Percentiles rank a stretch among this genome's conserved stretches.
Conservation (phyloP, 2,329 filamentous ascomycete species). For the Periconia digitata region DNA sequence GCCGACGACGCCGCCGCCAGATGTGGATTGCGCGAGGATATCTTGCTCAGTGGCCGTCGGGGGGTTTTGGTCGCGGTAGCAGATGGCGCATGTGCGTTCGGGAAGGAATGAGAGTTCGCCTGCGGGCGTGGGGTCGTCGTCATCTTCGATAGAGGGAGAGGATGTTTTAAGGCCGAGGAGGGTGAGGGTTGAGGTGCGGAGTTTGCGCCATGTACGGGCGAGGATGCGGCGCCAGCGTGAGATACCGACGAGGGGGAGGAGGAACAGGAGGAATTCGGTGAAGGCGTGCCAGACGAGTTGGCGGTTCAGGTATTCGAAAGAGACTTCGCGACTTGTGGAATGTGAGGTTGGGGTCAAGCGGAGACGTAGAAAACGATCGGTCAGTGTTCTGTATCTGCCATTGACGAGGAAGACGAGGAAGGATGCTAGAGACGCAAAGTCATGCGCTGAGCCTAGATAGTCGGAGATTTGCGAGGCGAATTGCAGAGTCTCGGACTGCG, state of each 20-base stretch:
- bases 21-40: conserved; percentile 62
- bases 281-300: conserved; percentile 99
- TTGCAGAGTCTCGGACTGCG: conserved; percentile 54
- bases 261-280: conserved; percentile 95
- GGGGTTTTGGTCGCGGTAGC: conserved; percentile 90
- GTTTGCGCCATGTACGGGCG: conserved; percentile 80
- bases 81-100: conserved; percentile 93
- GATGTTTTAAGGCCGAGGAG: conserved; percentile 47
- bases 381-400: conserved; percentile 84
- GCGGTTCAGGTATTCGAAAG: conserved; percentile 95
- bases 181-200: conserved; percentile 59
- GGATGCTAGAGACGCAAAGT: conserved; percentile 76
- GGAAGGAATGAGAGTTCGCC: conserved; percentile 86
- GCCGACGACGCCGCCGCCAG: conserved; percentile 77
- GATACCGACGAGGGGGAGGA: conserved; percentile 95
- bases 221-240: conserved; percentile 90
- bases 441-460: conserved; percentile 71
- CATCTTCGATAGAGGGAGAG: conserved; percentile 50
- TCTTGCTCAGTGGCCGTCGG: conserved; percentile 68
- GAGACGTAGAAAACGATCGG: conserved; percentile 82
- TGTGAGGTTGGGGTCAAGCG: conserved; percentile 80
- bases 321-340: conserved; percentile 87
- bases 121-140: conserved; percentile 50
- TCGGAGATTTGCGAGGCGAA: conserved; percentile 70
- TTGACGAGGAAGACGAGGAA: conserved; percentile 91